Evolutionary conservation across 768 basidiomycete species (phyloP).

Genomic region (Mycena pura): DNA sequence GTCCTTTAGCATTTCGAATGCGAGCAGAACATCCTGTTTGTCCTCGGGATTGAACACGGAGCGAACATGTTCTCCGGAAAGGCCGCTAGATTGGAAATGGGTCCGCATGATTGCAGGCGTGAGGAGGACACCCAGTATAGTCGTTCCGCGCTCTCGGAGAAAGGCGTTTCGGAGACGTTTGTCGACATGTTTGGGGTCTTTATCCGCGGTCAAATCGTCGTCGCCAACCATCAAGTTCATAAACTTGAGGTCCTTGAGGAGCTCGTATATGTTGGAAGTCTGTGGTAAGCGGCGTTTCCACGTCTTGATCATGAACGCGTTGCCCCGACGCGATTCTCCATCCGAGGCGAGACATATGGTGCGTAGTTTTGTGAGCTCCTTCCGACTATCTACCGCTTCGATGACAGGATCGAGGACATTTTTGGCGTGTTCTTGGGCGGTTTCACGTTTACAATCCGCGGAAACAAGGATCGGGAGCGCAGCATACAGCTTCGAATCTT

Average conservation of each 20-base stretch:
- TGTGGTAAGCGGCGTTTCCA: constrained; percentile 26
- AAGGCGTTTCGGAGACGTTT: constrained; percentile 40
- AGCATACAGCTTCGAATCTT: constrained; percentile 28
- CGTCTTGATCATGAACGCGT: constrained; percentile 31
- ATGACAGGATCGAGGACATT: constrained; percentile 25
- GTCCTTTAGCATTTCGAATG: constrained; percentile 32
- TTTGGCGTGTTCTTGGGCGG: constrained; percentile 23
- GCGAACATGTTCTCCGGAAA: constrained; percentile 12
- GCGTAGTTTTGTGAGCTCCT: constrained; percentile 3
- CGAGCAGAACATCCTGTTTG: constrained; percentile 40
- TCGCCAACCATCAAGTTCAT: constrained; percentile 41
- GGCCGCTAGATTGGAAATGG: constrained; percentile 28
- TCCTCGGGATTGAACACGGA: constrained; percentile 38
- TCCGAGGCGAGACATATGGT: constrained; percentile 35
- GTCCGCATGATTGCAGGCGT: constrained; percentile 28
- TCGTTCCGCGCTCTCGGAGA: constrained; percentile 32
- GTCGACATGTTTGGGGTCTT: constrained; percentile 43
- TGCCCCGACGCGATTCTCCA: constrained; percentile 36
- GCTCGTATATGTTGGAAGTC: constrained; percentile 32
- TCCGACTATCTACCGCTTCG: background rate
- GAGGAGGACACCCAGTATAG: constrained; percentile 31
- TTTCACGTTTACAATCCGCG: constrained; percentile 33
- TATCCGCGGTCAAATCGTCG: constrained; percentile 43
- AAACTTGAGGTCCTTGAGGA: constrained; percentile 27
- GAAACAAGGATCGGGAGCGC: constrained; percentile 31